These are phyloP conservation scores for Dryadomyces sulphureus DNA, from an alignment of 2,329 filamentous ascomycete species.

Conservation along the genomic window DNA sequence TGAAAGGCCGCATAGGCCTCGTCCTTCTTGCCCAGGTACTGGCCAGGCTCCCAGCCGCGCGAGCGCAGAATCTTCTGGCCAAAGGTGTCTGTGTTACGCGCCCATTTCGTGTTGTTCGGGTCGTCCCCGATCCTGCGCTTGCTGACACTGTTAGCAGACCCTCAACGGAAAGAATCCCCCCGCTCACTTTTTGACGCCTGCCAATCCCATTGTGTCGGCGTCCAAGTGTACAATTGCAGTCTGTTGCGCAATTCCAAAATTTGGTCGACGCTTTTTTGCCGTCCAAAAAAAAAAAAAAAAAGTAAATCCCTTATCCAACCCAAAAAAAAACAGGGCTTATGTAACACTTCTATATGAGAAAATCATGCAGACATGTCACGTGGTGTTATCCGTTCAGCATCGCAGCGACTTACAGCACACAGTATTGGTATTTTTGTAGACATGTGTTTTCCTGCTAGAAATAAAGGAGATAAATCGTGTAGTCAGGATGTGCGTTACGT, in stretches of 20 bases:
- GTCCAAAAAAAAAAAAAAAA: neutral
- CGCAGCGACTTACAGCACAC: too few relatives aligned
- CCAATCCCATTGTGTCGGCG: slow-evolving; percentile 44
- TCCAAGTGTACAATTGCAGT: neutral
- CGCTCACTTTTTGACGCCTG: slow-evolving; percentile 49
- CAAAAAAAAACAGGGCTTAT: neutral
- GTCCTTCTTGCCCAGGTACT: slow-evolving; percentile 64
- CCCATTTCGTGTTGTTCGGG: slow-evolving; percentile 93
- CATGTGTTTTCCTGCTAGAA: too few relatives aligned
- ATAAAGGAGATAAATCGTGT: too few relatives aligned
- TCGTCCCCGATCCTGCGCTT: slow-evolving; percentile 67
- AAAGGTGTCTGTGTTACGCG: slow-evolving; percentile 64
- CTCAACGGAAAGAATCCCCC: neutral
- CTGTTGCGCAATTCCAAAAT: neutral
- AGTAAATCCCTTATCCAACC: neutral
- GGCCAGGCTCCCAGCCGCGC: slow-evolving; percentile 83
- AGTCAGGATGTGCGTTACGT: too few relatives aligned
- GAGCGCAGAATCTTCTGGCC: slow-evolving; percentile 79
- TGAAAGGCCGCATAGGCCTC: slow-evolving; percentile 62
- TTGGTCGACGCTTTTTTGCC: slow-evolving; percentile 48
- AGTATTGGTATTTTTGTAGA: too few relatives aligned
- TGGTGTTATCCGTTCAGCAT: too few relatives aligned
- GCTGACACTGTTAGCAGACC: slow-evolving; percentile 2
- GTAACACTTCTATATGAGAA: too few relatives aligned
- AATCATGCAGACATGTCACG: too few relatives aligned